Evolutionary conservation across 768 basidiomycete species (phyloP), one percentile per base, ranked within the genome.

Genomic region (Tephrocybe sp.): DNA sequence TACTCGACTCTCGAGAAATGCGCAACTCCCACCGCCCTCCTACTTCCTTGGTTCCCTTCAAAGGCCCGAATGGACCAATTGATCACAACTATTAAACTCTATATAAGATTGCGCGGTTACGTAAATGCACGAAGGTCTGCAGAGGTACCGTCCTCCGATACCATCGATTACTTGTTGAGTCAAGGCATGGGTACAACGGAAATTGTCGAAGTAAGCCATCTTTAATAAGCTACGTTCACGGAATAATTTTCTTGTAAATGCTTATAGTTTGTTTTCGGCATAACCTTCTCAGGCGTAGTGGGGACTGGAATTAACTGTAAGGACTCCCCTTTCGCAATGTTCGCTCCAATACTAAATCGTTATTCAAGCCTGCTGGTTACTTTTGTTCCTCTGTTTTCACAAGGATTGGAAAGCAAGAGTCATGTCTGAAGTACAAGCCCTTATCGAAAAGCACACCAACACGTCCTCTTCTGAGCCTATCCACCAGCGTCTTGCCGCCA

Each of bases 251-350:
- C 12, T 50, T 21, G 13, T n/a, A n/a, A n/a, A n/a, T n/a, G n/a
- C n/a, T n/a, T n/a, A 21, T 48, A 69, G 65, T 63, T 67, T 24
- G 58, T 69, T 13, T 53, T 72, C 4, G 58, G 60, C 9, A 54
- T 69, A n/a, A 55, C 72, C 18, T 71, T 71, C 44, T 69, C 70
- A 9, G 71, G 69, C 4, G 60, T 66, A 2, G 49, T 65, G 15
- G 70, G 69, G 53, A 71, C 68, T 2, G 65, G 69, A 9, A 61
- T 67, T n/a, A 67, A 51, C 21, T 47, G 70, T 70, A 47, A 31
- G 69, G 15, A 18, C 16, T 4, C 9, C 28, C 19, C 13, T 32
- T 2, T 21, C n/a, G 13, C 30, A 24, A 4, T 7, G 22, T 31
- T 11, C 19, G 16, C 19, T 41, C 49, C 28, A 30, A 15, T 19